Evolutionary conservation across 345 rosid genomes (phyloP).

Genomic region (Eucalyptus virginea): DNA sequence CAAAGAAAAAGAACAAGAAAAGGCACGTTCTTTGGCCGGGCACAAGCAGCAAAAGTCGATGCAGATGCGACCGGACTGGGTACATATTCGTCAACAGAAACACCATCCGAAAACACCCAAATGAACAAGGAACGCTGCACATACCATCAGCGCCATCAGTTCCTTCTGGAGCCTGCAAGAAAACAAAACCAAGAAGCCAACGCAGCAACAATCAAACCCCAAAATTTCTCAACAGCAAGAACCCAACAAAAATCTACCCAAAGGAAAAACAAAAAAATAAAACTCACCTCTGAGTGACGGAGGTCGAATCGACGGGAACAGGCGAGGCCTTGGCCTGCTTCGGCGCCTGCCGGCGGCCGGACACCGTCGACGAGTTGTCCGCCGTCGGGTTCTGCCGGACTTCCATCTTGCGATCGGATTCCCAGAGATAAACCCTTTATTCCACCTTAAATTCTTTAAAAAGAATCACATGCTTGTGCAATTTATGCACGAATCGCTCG

Average conservation of each 20-base stretch:
- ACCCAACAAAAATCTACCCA: background rate
- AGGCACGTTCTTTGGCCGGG: background rate
- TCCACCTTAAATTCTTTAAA: background rate
- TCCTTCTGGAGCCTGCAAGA: conserved; percentile 52
- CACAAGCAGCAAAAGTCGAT: background rate
- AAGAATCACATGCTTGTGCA: background rate
- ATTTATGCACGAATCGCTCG: background rate
- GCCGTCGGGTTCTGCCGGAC: conserved; percentile 31
- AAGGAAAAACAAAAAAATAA: background rate
- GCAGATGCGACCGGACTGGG: background rate
- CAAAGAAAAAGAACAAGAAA: background rate
- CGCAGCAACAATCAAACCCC: background rate
- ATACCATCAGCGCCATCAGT: conserved; percentile 60
- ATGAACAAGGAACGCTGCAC: background rate
- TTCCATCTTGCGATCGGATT: conserved; percentile 11
- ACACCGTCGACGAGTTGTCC: conserved; percentile 15
- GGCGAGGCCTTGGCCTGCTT: conserved; percentile 24
- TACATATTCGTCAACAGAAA: background rate
- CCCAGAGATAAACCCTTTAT: background rate
- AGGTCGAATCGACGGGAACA: conserved; percentile 23
- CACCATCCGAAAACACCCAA: background rate
- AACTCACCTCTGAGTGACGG: conserved; percentile 40
- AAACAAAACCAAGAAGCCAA: background rate
- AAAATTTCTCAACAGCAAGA: background rate
- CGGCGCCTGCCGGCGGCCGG: conserved; percentile 9